Base-by-base conservation (phyloP, 2,329 filamentous ascomycete species). In the Diaporthe citriasiana region DNA sequence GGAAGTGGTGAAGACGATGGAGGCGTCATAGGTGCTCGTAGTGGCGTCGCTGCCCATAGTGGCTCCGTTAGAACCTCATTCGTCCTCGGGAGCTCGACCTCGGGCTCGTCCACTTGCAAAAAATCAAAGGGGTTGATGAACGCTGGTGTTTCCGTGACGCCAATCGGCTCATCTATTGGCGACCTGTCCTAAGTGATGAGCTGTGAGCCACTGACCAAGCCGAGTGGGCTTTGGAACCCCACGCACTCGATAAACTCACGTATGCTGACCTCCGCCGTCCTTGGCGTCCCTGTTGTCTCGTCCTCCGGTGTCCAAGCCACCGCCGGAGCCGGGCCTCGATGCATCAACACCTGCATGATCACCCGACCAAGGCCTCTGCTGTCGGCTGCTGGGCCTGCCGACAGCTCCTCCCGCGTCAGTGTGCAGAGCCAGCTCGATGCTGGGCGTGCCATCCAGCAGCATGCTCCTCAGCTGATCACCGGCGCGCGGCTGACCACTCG, bases 371-470 rank as follows among this genome's bases (percentile, higher is more conserved):
- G 22, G 12, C 3, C 6, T 17, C 6, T 19, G n/a, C 22, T 19
- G n/a, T 15, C 19, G n/a, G 2, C 3, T 19, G 17, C 25, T 30
- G 35, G 8, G 33, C 25, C 35, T 17, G 22, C 19, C 17, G 3
- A 1, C 55, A 33, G 0, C 10, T 15, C 33, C 13, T 2, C 45
- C 17, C 5, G 7, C 8, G 17, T 17, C 33, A 17, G 13, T 5
- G 15, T 73, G 74, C 7, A 75, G 57, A 9, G 57, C 57, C 35
- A 75, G 71, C 47, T 73, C 71, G 42, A 75, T 71, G n/a, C 73
- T 75, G 3, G 74, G 71, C 19, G 66, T 75, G 33, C 74, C 74
- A 35, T 75, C 74, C 25, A 75, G 22, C 45, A 75, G 10, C 71
- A 75, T 73, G 53, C 71, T 75, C 42, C 74, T 70, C 57, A 75